Percentiles rank a stretch among this genome's conserved stretches.
Evolutionary conservation across 164 flowering plant genomes (phyloP).

Genomic region (Liriodendron chinense): DNA sequence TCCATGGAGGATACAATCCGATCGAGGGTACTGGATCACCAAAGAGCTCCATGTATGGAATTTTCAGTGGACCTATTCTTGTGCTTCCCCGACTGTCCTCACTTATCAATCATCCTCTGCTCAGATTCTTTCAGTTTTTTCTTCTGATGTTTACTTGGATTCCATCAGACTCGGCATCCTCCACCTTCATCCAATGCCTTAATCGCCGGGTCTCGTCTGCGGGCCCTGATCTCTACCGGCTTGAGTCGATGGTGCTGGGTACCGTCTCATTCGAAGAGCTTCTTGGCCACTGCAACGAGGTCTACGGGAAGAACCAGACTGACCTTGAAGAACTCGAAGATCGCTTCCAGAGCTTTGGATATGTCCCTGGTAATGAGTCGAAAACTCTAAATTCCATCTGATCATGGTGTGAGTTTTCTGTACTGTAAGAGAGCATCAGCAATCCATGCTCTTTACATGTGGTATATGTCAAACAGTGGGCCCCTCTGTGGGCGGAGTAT

Average conservation of each 20-base stretch:
- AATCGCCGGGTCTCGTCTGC: slow-evolving; percentile 52
- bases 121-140: neutral
- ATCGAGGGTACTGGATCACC: too few relatives aligned
- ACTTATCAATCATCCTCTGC: neutral
- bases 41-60: too few relatives aligned
- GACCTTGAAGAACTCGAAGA: slow-evolving; percentile 46
- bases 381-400: too few relatives aligned
- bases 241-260: slow-evolving; percentile 75
- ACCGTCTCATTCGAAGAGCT: slow-evolving; percentile 92
- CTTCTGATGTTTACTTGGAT: neutral
- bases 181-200: slow-evolving; percentile 63
- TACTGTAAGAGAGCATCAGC: too few relatives aligned
- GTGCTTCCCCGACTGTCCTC: too few relatives aligned
- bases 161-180: slow-evolving; percentile 68
- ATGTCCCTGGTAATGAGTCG: slow-evolving; percentile 36
- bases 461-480: too few relatives aligned
- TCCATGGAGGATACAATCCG: too few relatives aligned
- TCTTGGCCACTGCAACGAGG: slow-evolving; percentile 72
- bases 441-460: too few relatives aligned
- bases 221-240: slow-evolving; percentile 54
- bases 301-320: slow-evolving; percentile 57
- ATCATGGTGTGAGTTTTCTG: too few relatives aligned
- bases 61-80: too few relatives aligned
- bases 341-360: slow-evolving; percentile 44
- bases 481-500: too few relatives aligned